These are phyloP conservation scores for Niebla homalea DNA, from an alignment of 495 filamentous ascomycete genomes.

Conservation along the genomic window DNA sequence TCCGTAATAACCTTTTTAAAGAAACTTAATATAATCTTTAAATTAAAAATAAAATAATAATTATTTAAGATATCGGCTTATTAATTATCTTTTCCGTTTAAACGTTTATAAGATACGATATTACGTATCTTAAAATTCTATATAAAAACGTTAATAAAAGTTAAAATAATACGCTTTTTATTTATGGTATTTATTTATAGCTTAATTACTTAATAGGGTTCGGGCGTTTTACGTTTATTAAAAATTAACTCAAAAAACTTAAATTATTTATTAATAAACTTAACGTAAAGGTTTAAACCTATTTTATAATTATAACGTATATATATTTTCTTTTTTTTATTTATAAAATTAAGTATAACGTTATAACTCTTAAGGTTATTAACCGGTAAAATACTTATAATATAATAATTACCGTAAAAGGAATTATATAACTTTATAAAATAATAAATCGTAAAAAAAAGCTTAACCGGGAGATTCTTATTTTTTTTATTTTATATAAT, in stretches of 20 bases:
- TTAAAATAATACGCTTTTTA: too few species aligned
- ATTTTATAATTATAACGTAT: slow-evolving; percentile 16
- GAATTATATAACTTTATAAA: slow-evolving; percentile 18
- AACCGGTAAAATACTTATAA: slow-evolving; percentile 29
- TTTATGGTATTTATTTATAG: neutral
- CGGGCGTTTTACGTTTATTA: slow-evolving; percentile 25
- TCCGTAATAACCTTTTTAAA: slow-evolving; percentile 26
- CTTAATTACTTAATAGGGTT: neutral
- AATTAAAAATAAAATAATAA: slow-evolving; percentile 25
- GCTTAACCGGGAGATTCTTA: slow-evolving; percentile 29
- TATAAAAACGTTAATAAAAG: too few species aligned
- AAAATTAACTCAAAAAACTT: slow-evolving; percentile 29
- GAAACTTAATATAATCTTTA: slow-evolving; percentile 19
- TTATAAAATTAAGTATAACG: slow-evolving; percentile 27
- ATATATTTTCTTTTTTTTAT: too few species aligned
- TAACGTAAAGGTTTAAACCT: slow-evolving; percentile 11
- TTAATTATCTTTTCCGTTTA: slow-evolving; percentile 28
- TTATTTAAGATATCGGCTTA: slow-evolving; percentile 27
- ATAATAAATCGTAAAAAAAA: slow-evolving; percentile 26
- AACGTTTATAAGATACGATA: slow-evolving; percentile 6
- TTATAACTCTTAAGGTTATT: slow-evolving; percentile 22
- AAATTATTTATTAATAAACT: slow-evolving; percentile 22
- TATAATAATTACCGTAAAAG: slow-evolving; percentile 22
- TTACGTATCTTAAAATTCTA: too few species aligned
- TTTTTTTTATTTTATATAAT: slow-evolving; percentile 38